Base-by-base conservation (phyloP, 2,329 filamentous ascomycete genomes). In the Geosmithia flava region DNA sequence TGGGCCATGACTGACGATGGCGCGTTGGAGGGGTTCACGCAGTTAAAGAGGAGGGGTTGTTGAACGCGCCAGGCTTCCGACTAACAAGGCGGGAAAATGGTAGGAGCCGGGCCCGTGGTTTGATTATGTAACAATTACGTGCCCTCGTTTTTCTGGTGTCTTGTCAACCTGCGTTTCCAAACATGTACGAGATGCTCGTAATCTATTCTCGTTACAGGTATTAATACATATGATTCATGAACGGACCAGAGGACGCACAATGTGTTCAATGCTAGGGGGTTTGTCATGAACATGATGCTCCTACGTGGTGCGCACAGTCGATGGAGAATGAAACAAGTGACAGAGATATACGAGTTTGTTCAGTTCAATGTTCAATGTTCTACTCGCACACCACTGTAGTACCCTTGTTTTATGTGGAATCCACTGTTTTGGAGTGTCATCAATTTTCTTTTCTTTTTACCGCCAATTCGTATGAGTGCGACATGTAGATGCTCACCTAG, bases 1-100 rank as follows among this genome's bases (percentile, higher is more conserved):
- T 59, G 52, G 33, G 60, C 51, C 63, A 66, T 67, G 50, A 47
- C 11, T 23, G 20, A n/a, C n/a, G 20, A 19, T n/a, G 11, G 20
- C n/a, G 20, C 6, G 19, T 23, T 20, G 20, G 42, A 44, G 40
- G 42, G 20, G 42, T 37, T 13, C 33, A 11, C 15, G 13, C 10
- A 45, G 43, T 27, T 45, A 8, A 27, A 37, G 33, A 37, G 33
- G 33, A 37, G 33, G 33, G 33, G 33, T 37, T 37, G 33, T 7
- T 37, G 33, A 16, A 11, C 33, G 33, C 33, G 33, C 23, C n/a
- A n/a, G n/a, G n/a, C n/a, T n/a, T n/a, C n/a, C n/a, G n/a, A 23
- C 41, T 17, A 29, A 45, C 20, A 23, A 29, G 33, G 33, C 33
- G 11, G 33, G 33, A 7, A 30, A 37, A 37, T 37, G 11, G 10